Percentiles rank a stretch among this genome's conserved stretches.
These are phyloP conservation scores for Ambrosia trifida DNA, from an alignment of 129 eudicot genomes.

Conservation along the genomic window DNA sequence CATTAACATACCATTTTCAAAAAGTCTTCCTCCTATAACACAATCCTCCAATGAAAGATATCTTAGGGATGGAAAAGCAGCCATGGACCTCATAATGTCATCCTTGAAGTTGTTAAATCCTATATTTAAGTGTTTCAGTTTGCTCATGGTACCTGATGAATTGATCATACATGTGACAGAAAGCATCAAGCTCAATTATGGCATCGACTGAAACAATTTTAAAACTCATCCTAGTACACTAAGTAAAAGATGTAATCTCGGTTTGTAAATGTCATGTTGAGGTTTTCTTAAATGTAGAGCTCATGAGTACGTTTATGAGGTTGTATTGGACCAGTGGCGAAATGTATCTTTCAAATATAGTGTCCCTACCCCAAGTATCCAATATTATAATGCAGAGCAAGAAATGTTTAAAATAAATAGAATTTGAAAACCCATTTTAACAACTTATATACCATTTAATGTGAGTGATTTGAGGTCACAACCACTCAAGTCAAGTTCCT, in stretches of 20 bases:
- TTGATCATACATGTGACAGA: background rate
- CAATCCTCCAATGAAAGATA: background rate
- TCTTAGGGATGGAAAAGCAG: conserved; percentile 17
- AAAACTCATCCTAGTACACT: background rate
- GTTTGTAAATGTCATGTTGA: too few species aligned
- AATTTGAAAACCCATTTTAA: background rate
- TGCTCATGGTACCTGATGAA: conserved; percentile 1
- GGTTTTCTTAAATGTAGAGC: too few species aligned
- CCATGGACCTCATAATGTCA: background rate
- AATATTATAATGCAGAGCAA: too few species aligned
- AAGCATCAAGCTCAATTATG: background rate
- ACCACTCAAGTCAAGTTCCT: background rate
- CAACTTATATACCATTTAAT: background rate
- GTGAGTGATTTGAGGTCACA: background rate
- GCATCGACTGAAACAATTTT: background rate
- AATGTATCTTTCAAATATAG: too few species aligned
- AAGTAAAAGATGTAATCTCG: too few species aligned
- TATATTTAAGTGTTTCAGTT: background rate
- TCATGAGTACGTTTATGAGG: too few species aligned
- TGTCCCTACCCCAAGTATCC: too few species aligned
- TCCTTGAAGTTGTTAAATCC: background rate
- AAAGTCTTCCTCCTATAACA: background rate
- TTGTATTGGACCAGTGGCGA: too few species aligned
- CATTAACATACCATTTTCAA: background rate
- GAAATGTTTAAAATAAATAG: background rate